Evolutionary conservation across 306 rosid genomes (phyloP).

Genomic region (Hippophae rhamnoides): DNA sequence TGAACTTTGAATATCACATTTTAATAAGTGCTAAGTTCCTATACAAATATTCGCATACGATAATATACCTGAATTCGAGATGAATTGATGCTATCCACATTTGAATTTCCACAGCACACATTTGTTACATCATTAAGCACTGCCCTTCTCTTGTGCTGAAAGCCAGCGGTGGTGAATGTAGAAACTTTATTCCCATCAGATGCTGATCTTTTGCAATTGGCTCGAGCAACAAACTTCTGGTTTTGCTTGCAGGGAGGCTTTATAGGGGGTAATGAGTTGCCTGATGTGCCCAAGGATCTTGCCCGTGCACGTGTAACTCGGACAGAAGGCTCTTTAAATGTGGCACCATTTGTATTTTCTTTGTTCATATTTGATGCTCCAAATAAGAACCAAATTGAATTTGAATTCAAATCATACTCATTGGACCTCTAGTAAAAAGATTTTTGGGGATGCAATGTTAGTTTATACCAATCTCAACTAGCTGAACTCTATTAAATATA

Average conservation of each 20-base stretch:
- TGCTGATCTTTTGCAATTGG: slow-evolving; percentile 39
- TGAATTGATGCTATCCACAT: slow-evolving; percentile 13
- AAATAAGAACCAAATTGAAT: slow-evolving; percentile 29
- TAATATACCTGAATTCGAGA: slow-evolving; percentile 41
- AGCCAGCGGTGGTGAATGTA: slow-evolving; percentile 23
- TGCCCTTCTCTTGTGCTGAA: slow-evolving; percentile 56
- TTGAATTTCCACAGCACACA: slow-evolving; percentile 10
- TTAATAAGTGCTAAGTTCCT: not conserved
- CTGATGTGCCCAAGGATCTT: no score
- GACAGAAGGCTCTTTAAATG: slow-evolving; percentile 35
- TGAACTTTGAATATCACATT: not conserved
- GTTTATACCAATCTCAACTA: not conserved
- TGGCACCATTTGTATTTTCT: slow-evolving; percentile 35
- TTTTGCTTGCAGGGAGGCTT: slow-evolving; percentile 37
- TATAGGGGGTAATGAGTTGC: slow-evolving; percentile 8
- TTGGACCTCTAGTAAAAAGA: slow-evolving; percentile 19
- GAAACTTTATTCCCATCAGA: slow-evolving; percentile 40
- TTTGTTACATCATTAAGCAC: slow-evolving; percentile 66
- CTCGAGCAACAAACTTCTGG: slow-evolving; percentile 25
- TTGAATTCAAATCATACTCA: slow-evolving; percentile 28
- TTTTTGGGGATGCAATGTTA: slow-evolving; percentile 17
- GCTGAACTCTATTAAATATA: no score
- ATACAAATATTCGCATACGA: not conserved
- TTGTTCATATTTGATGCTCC: slow-evolving; percentile 55
- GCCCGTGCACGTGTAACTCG: slow-evolving; percentile 75